Percentiles rank a stretch among this genome's conserved stretches.
These are phyloP conservation scores for Podila epicladia DNA, from an alignment of 192 early-diverging fungal genomes.

Conservation along the genomic window DNA sequence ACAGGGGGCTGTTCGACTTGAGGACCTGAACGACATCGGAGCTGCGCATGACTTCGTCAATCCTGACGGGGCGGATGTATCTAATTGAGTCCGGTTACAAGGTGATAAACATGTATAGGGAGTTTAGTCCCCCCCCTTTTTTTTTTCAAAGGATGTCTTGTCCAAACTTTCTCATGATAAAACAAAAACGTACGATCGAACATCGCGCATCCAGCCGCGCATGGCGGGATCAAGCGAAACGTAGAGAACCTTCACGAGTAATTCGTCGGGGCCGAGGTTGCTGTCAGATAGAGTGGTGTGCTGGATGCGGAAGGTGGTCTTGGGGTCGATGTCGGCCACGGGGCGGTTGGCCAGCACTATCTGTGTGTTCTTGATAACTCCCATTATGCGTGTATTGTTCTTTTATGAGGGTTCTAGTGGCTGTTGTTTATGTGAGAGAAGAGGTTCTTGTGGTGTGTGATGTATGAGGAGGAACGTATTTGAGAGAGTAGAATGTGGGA, in stretches of 20 bases:
- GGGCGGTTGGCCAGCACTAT: slow-evolving; percentile 55
- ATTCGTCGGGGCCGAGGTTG: slow-evolving; percentile 37
- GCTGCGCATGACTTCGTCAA: slow-evolving; percentile 57
- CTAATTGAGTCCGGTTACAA: slow-evolving; percentile 14
- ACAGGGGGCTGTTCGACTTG: slow-evolving; percentile 46
- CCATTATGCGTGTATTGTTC: slow-evolving; percentile 10
- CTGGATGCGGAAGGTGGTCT: slow-evolving; percentile 51
- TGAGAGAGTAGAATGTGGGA: background rate
- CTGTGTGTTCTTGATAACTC: slow-evolving; percentile 49
- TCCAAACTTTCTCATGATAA: no score
- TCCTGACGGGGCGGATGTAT: slow-evolving; percentile 52
- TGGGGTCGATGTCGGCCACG: slow-evolving; percentile 41
- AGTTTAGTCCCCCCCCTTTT: background rate
- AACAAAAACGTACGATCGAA: slow-evolving; percentile 44
- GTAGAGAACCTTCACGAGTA: slow-evolving; percentile 55
- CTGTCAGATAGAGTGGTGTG: slow-evolving; percentile 38
- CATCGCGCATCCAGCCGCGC: slow-evolving; percentile 60
- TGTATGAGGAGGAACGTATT: background rate
- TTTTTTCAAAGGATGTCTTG: background rate
- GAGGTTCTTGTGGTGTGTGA: background rate
- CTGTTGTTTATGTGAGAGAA: background rate
- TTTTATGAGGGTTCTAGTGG: background rate
- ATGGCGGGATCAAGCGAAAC: slow-evolving; percentile 62
- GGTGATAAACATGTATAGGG: background rate
- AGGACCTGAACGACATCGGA: slow-evolving; percentile 47